Evolutionary conservation across 768 basidiomycete species (phyloP).

Genomic region (Lactarius hatsudake): DNA sequence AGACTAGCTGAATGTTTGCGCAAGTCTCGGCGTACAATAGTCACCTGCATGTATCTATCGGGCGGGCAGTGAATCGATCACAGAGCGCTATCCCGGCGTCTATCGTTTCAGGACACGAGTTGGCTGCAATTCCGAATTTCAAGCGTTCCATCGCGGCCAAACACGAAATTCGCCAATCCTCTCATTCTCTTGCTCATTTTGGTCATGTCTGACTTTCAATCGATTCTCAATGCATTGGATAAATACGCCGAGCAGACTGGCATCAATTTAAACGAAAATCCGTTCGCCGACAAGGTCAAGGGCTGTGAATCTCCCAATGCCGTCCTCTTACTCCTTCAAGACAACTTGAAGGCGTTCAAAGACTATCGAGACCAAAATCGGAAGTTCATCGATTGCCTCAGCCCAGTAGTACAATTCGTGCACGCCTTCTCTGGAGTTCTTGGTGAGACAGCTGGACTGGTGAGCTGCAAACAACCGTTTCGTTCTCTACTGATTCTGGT

Average conservation of each 20-base stretch:
- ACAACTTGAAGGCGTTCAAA: neutral
- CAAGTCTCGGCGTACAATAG: too few relatives aligned
- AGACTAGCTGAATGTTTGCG: too few relatives aligned
- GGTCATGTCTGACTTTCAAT: neutral
- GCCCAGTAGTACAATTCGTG: neutral
- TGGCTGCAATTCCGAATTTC: too few relatives aligned
- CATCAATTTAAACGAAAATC: neutral
- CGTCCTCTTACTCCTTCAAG: neutral
- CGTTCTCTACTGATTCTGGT: neutral
- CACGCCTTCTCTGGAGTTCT: neutral
- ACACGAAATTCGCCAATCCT: too few relatives aligned
- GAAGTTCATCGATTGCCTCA: constrained; percentile 2
- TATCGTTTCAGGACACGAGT: too few relatives aligned
- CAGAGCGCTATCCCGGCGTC: too few relatives aligned
- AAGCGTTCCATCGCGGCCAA: too few relatives aligned
- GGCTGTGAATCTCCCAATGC: neutral
- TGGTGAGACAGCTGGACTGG: neutral
- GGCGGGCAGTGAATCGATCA: too few relatives aligned
- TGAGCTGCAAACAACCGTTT: neutral
- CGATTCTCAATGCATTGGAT: neutral
- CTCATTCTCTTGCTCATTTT: neutral
- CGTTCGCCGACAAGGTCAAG: neutral
- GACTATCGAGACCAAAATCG: constrained; percentile 2
- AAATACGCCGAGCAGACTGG: neutral
- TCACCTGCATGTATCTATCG: too few relatives aligned